phyloP scores from a whole-genome alignment of 108 stramenopile species.

The Conticribra guillardii region DNA sequence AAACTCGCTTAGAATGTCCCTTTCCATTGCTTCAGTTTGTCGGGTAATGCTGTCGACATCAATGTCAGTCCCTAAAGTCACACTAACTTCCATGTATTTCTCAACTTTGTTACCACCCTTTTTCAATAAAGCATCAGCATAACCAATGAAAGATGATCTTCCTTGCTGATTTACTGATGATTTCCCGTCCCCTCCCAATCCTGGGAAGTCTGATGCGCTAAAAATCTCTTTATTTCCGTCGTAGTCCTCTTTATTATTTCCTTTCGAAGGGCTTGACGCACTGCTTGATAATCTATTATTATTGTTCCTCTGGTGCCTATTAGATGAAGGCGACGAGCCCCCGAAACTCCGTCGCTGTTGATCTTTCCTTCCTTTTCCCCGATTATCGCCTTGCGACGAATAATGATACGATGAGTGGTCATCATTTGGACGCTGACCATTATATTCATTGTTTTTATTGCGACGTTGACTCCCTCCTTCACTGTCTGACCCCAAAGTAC shows the following conservation, averaged over 20 bases:
- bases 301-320: slow-evolving; percentile 22
- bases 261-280: background rate
- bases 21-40: slow-evolving; percentile 34
- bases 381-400: background rate
- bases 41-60: slow-evolving; percentile 23
- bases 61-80: slow-evolving; percentile 14
- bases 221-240: slow-evolving; percentile 41
- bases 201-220: slow-evolving; percentile 46
- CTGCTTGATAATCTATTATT: slow-evolving; percentile 19
- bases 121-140: slow-evolving; percentile 46
- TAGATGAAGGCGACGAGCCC: slow-evolving; percentile 17
- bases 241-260: slow-evolving; percentile 1
- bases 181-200: slow-evolving; percentile 33
- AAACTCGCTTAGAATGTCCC: slow-evolving; percentile 37
- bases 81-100: background rate
- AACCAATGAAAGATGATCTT: slow-evolving; percentile 29
- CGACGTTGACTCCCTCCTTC: slow-evolving; percentile 8
- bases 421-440: background rate
- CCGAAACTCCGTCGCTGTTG: slow-evolving; percentile 15
- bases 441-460: background rate
- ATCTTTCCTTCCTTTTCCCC: slow-evolving; percentile 9
- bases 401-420: slow-evolving; percentile 18
- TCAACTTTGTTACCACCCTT: slow-evolving; percentile 7
- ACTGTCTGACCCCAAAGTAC: background rate
- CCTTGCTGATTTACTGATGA: background rate